A percentile compares a stretch with the other conserved stretches of the same genome.
phyloP scores from a whole-genome alignment of 139 green algal species.

The Chloropicon primus region DNA sequence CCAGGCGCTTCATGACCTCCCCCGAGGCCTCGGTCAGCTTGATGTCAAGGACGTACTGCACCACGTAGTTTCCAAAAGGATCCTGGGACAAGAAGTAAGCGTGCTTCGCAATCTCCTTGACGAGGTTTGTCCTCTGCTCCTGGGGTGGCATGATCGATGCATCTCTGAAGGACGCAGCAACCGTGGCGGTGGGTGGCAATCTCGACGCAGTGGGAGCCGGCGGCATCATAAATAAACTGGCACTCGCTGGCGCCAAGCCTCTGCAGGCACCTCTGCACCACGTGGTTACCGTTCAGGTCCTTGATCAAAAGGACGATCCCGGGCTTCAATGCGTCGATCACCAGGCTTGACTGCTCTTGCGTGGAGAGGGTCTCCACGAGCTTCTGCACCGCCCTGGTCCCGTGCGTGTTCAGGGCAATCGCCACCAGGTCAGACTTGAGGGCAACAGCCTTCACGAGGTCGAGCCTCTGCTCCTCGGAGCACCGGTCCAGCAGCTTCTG shows the following conservation, averaged over 20 bases:
- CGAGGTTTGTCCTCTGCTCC: slow-evolving; percentile 58
- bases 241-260: slow-evolving; percentile 40
- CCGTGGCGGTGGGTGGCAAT: slow-evolving; percentile 94
- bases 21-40: slow-evolving; percentile 54
- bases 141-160: slow-evolving; percentile 86
- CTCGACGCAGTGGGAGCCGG: slow-evolving; percentile 65
- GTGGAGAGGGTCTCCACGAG: slow-evolving; percentile 66
- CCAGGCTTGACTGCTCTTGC: slow-evolving; percentile 44
- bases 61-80: slow-evolving; percentile 88
- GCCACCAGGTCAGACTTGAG: slow-evolving; percentile 58
- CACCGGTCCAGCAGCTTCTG: slow-evolving; percentile 96
- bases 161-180: slow-evolving; percentile 98
- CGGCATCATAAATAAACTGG: slow-evolving; percentile 93
- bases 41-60: slow-evolving; percentile 97
- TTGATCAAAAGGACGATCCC: slow-evolving; percentile 91
- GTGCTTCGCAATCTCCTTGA: slow-evolving; percentile 64
- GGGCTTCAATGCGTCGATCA: slow-evolving; percentile 57
- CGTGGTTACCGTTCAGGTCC: slow-evolving; percentile 98
- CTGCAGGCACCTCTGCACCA: slow-evolving; percentile 95
- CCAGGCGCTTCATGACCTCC: slow-evolving; percentile 62
- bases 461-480: slow-evolving; percentile 71
- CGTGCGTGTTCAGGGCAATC: slow-evolving; percentile 89
- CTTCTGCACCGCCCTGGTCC: slow-evolving; percentile 94
- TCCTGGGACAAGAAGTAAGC: slow-evolving; percentile 76
- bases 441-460: slow-evolving; percentile 53